phyloP scores from a whole-genome alignment of 139 green algal species.

The Tetraselmis chui region DNA sequence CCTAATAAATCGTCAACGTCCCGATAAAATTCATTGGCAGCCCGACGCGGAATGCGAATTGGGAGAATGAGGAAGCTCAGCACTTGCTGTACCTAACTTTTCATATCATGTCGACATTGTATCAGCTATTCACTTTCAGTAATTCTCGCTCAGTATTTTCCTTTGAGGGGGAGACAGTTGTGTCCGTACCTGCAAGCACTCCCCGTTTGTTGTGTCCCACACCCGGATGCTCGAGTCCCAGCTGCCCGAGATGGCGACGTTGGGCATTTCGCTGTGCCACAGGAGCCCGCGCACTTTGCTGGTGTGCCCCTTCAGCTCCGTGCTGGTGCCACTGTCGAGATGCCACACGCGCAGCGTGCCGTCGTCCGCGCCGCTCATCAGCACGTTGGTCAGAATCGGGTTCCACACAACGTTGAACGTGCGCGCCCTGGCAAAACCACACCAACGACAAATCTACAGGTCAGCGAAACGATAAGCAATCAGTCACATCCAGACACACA shows the following conservation, averaged over 20 bases:
- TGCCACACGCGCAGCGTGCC: conserved; percentile 38
- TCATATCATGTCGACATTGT: too few species aligned
- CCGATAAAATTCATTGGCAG: too few species aligned
- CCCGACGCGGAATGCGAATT: too few species aligned
- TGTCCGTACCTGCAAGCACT: not conserved
- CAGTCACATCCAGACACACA: too few species aligned
- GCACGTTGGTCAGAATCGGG: conserved; percentile 25
- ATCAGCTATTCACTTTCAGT: not conserved
- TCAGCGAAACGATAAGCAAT: too few species aligned
- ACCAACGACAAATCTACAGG: too few species aligned
- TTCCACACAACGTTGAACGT: conserved; percentile 37
- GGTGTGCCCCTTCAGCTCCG: conserved; percentile 36
- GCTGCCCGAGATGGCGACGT: conserved; percentile 38
- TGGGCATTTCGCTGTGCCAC: conserved; percentile 43
- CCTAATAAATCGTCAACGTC: too few species aligned
- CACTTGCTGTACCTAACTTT: too few species aligned
- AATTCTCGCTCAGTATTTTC: not conserved
- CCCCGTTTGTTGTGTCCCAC: conserved; percentile 36
- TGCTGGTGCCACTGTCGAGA: conserved; percentile 9
- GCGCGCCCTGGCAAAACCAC: conserved; percentile 3
- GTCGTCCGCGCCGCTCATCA: conserved; percentile 38
- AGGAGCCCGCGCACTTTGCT: conserved; percentile 41
- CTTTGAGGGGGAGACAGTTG: not conserved
- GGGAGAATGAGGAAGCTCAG: too few species aligned
- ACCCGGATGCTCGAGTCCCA: conserved; percentile 42